phyloP scores from a whole-genome alignment of 208 protist genomes.

The Leishmania major region DNA sequence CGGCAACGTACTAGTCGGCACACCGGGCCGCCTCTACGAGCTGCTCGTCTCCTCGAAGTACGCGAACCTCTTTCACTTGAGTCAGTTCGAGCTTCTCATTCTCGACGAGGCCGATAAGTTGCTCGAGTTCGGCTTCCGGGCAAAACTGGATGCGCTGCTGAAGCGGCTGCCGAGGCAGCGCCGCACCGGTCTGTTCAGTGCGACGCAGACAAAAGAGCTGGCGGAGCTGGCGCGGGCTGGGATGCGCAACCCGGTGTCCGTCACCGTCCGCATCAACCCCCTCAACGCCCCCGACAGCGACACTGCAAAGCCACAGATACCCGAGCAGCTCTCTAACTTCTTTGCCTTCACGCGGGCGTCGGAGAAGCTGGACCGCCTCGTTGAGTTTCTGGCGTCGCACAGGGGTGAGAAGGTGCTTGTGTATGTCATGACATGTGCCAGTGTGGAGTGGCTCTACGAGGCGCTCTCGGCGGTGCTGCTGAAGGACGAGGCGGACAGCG shows the following conservation, averaged over 20 bases:
- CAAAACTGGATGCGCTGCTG: conserved; percentile 90
- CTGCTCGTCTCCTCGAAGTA: conserved; percentile 89
- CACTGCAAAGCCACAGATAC: conserved; percentile 82
- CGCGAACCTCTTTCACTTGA: conserved; percentile 71
- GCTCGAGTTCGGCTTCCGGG: conserved; percentile 93
- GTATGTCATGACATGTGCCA: conserved; percentile 94
- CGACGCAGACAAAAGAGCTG: conserved; percentile 93
- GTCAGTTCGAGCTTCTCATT: conserved; percentile 90
- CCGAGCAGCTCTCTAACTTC: conserved; percentile 88
- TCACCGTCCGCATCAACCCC: conserved; percentile 79
- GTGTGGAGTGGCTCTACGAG: conserved; percentile 90
- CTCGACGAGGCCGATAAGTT: conserved; percentile 95
- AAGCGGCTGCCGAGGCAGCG: conserved; percentile 90
- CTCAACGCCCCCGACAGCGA: conserved; percentile 43
- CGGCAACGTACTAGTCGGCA: conserved; percentile 91
- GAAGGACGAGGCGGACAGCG: conserved; percentile 51
- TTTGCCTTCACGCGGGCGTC: conserved; percentile 77
- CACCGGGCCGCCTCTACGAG: conserved; percentile 91
- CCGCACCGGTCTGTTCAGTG: conserved; percentile 93
- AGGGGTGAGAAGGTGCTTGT: conserved; percentile 87
- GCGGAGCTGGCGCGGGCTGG: conserved; percentile 87
- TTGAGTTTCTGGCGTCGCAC: conserved; percentile 70
- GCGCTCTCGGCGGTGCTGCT: conserved; percentile 70
- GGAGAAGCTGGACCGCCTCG: conserved; percentile 88
- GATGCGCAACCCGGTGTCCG: conserved; percentile 91